These are phyloP conservation scores for Colletotrichum sp. DNA, from an alignment of 2,329 filamentous ascomycete genomes.

Conservation along the genomic window DNA sequence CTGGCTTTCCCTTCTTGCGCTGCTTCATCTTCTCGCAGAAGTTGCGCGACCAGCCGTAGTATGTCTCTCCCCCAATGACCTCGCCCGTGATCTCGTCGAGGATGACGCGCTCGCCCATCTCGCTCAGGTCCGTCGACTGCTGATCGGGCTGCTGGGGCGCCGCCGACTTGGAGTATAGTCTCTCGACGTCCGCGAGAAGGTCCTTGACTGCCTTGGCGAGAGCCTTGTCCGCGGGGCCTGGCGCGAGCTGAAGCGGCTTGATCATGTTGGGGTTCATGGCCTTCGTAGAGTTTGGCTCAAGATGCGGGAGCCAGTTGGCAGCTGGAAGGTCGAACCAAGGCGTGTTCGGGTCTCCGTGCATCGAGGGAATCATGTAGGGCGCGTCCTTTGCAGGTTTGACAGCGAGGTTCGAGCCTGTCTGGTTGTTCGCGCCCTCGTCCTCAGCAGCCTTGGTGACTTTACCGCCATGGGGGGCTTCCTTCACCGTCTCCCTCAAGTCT, in stretches of 20 bases:
- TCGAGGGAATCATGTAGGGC: slow-evolving; percentile 75
- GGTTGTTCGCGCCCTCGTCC: slow-evolving; percentile 21
- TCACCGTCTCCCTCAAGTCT: slow-evolving; percentile 64
- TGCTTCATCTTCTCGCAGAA: slow-evolving; percentile 85
- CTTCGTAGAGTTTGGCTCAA: slow-evolving; percentile 76
- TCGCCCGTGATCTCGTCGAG: slow-evolving; percentile 72
- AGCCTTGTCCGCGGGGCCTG: slow-evolving; percentile 71
- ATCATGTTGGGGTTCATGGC: slow-evolving; percentile 76
- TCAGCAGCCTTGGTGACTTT: not conserved
- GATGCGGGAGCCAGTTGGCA: slow-evolving; percentile 79
- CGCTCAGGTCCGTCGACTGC: slow-evolving; percentile 67
- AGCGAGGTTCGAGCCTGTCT: slow-evolving; percentile 25
- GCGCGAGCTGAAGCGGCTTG: slow-evolving; percentile 72
- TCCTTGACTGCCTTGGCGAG: slow-evolving; percentile 72
- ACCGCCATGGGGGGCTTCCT: slow-evolving; percentile 36
- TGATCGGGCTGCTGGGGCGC: slow-evolving; percentile 49
- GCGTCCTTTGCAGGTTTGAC: slow-evolving; percentile 49
- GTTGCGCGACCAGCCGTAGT: slow-evolving; percentile 84
- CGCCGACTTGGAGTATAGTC: slow-evolving; percentile 65
- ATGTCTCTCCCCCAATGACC: slow-evolving; percentile 71
- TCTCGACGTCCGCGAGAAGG: slow-evolving; percentile 72
- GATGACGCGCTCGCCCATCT: slow-evolving; percentile 73
- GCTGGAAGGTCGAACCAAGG: slow-evolving; percentile 86
- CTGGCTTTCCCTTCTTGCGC: slow-evolving; percentile 39
- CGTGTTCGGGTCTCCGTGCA: slow-evolving; percentile 75